Evolutionary conservation across 2,329 filamentous ascomycete genomes (phyloP), one percentile per base, ranked within the genome.

Genomic region (Claviceps sp.): DNA sequence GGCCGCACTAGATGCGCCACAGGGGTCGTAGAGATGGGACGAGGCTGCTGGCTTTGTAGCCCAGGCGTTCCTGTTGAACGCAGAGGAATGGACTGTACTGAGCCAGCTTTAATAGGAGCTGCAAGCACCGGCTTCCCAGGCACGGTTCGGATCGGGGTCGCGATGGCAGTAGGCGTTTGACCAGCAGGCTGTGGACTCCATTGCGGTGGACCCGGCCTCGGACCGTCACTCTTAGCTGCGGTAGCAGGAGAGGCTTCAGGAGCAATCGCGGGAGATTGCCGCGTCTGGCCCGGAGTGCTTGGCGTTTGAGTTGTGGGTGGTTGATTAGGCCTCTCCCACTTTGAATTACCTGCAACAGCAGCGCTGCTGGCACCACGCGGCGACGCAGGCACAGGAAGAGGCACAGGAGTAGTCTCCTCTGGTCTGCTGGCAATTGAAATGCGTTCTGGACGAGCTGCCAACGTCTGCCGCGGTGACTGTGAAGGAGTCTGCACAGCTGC

Each of bases 251-350:
- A 19, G 30, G 30, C 10, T 11, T 34, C 11, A 34, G 30, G 30
- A 34, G 39, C 26, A 53, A 39, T n/a, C 5, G 41, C 26, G 10
- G 53, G 24, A 4, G 48, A 13, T 7, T 43, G 53, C 16, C 60
- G 60, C 47, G 55, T 56, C 22, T 54, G 57, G 41, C 52, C 57
- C n/a, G 54, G 53, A 26, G 26, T 24, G 7, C 47, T 46, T 10
- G 56, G 55, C 22, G 37, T 50, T 40, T 55, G 56, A 34, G 57
- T 52, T 26, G 60, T 60, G 62, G 62, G 43, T 16, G 68, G 68
- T 51, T 69, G 68, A 54, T 70, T 69, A 11, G 69, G 67, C 57
- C 68, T 69, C 57, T 71, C 69, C 69, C 69, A 71, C 51, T 70
- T 71, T 17, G 70, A 53, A n/a, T 38, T 38, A 26, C 50, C 50